A percentile compares a stretch with the other conserved stretches of the same genome.
Conservation (phyloP, 73 alveolate species). For the Paramecium octaurelia region DNA sequence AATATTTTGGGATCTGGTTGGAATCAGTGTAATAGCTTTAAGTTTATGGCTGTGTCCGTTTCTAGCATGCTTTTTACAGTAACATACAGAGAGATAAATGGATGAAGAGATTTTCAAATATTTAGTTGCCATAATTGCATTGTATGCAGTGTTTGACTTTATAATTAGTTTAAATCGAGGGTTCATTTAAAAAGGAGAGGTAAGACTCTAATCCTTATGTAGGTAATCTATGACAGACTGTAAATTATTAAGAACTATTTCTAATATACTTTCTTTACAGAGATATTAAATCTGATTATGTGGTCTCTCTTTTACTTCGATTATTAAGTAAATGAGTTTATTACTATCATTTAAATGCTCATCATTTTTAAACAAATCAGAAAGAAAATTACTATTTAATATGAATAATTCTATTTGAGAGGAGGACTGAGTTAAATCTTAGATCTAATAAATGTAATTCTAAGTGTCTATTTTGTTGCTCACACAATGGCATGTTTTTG, state of each 20-base stretch:
- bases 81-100: not conserved
- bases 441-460: not conserved
- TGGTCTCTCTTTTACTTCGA: not conserved
- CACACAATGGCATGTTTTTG: constrained; percentile 37
- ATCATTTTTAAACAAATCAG: not conserved
- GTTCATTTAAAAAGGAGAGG: not conserved
- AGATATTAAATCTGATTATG: not conserved
- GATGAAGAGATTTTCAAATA: not conserved
- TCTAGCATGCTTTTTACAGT: not conserved
- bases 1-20: not conserved
- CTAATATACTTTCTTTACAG: not conserved
- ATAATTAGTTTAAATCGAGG: not conserved
- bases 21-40: not conserved
- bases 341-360: not conserved
- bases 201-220: not conserved
- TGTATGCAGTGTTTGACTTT: not conserved
- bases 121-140: not conserved
- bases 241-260: not conserved
- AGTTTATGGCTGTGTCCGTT: constrained; percentile 12
- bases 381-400: not conserved
- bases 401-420: constrained; percentile 5
- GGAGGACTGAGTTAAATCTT: not conserved
- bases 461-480: constrained; percentile 30
- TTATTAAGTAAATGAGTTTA: not conserved
- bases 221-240: not conserved